Base-by-base conservation (phyloP, 352 stramenopile species). In the Aphanomyces cochlioides region DNA sequence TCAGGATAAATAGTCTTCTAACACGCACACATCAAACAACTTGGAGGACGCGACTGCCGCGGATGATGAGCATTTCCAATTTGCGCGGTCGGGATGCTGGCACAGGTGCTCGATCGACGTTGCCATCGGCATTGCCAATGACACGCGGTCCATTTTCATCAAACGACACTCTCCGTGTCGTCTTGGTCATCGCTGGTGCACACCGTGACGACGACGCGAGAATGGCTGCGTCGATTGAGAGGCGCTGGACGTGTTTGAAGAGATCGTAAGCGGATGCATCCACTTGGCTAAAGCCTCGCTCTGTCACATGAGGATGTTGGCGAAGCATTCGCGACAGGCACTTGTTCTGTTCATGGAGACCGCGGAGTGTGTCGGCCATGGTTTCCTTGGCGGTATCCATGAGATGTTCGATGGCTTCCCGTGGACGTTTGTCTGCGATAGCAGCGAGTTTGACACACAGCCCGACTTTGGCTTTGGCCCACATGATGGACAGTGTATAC, bases 21-120 rank as follows among this genome's bases (percentile, higher is more conserved):
- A 28, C 28, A 28, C 28, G 28, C 28, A 28, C 28, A 28, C 1
- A 2, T 28, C 28, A 28, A 28, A 28, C 28, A 28, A 28, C 28
- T 28, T 28, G 28, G 28, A 28, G 28, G 28, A 28, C 28, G 28
- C 28, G 28, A n/a, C 43, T 50, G 10, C 43, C 43, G 10, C 43
- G 43, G 43, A 50, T 50, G 43, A 50, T 12, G 43, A 50, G 43
- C 43, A 50, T 50, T 50, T 50, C 43, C 43, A 50, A n/a, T n/a
- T 12, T 50, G 10, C 43, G 10, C 17, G 43, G 43, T n/a, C 17
- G 43, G 43, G 43, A n/a, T n/a, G 17, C 43, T n/a, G 10, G 43
- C 2, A 50, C 10, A 12, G 43, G 43, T 1, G 43, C 43, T n/a
- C 43, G 43, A 2, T 50, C 43, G 17, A 50, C 43, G 17, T n/a